Percentiles rank a stretch among this genome's conserved stretches.
Conservation (phyloP, 1,139 yeast species). For the Geotrichum histeridarum region DNA sequence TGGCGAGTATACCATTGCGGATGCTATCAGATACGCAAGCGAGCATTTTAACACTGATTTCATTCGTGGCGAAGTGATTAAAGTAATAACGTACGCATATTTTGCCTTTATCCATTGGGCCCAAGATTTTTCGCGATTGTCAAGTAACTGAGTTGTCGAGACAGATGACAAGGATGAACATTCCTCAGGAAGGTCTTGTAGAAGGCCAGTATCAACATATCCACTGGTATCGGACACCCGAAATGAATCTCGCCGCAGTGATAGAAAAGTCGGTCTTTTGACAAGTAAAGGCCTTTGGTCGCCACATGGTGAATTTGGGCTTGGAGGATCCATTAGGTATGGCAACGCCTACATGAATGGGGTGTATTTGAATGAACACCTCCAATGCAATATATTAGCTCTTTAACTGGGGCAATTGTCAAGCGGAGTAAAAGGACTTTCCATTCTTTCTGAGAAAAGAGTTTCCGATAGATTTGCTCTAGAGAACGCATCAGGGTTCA, state of each 20-base stretch:
- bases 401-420: too few species aligned
- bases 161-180: too few species aligned
- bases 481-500: too few species aligned
- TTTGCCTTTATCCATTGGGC: background rate
- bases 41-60: constrained; percentile 51
- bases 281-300: background rate
- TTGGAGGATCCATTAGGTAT: background rate
- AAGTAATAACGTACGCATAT: background rate
- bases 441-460: too few species aligned
- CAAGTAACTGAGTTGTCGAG: too few species aligned
- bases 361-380: too few species aligned
- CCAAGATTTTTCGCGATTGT: too few species aligned
- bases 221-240: background rate
- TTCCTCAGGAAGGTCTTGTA: too few species aligned
- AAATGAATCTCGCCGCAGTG: background rate
- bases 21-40: constrained; percentile 65
- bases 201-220: background rate
- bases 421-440: too few species aligned
- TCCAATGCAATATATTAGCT: too few species aligned
- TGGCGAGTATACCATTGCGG: constrained; percentile 67
- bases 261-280: background rate
- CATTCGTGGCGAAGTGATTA: background rate
- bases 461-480: too few species aligned
- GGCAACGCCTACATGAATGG: background rate
- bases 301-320: background rate